Base-by-base conservation (phyloP, 192 early-diverging fungal species). In the Borealophlyctis nickersoniae region DNA sequence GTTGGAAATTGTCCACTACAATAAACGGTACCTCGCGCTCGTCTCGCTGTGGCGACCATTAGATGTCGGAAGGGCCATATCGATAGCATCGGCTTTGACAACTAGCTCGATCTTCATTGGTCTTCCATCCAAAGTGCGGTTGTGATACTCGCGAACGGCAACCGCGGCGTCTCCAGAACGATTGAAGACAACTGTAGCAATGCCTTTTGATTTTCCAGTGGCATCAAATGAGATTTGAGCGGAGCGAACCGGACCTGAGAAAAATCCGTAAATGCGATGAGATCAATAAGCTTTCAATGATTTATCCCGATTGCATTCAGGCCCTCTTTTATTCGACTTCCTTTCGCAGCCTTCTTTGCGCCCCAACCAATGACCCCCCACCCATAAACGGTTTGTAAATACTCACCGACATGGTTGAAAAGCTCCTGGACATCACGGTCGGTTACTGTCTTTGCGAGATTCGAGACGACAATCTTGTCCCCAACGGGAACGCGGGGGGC, bases 91-190 rank as follows among this genome's bases (percentile, higher is more conserved):
- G 26, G 67, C 67, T 0, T 45, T 23, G 14, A 78, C 65, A 52
- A 78, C 53, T 30, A 81, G 66, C 53, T 78, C 80, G 57, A 81
- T 74, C 39, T 64, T 71, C 80, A 81, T 81, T 9, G 74, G 72
- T 35, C 66, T 69, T 27, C 70, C 62, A 55, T 81, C 80, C 29
- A 81, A 66, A 24, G 70, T 48, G 36, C 80, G 67, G 69, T 72
- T 74, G 67, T 81, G 65, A 66, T 77, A 81, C 57, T 81, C 80
- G 9, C 52, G 54, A 62, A 74, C 65, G 26, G 80, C 80, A 7
- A 32, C 35, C 9, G 36, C 30, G 16, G 76, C 71, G 60, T 81
- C 63, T 2, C 53, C 62, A 7, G 27, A 5, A 3, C 62, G 32
- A 26, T 28, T 27, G 63, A 74, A 81, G 45, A 81, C 52, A 31